phyloP scores from a whole-genome alignment of 768 basidiomycete species.

The Leccinum olivaceopallidum region DNA sequence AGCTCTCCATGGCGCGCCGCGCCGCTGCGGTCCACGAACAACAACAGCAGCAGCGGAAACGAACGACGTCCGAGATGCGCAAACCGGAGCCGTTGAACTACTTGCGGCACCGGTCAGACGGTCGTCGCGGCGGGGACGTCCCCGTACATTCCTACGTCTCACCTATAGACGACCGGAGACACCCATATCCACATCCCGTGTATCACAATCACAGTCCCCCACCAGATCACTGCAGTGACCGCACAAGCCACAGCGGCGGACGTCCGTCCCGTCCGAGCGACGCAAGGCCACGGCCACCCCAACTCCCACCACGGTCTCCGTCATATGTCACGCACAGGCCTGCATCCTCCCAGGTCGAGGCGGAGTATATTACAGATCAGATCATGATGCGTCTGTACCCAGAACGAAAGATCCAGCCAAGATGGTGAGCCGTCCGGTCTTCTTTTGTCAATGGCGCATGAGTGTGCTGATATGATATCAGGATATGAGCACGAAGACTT shows the following conservation, averaged over 20 bases:
- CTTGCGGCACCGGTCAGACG: background rate
- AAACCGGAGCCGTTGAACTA: conserved; percentile 20
- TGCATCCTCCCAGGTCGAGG: conserved; percentile 31
- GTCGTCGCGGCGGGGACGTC: conserved; percentile 18
- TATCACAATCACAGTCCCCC: conserved; percentile 5
- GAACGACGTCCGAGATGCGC: conserved; percentile 28
- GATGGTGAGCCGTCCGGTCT: conserved; percentile 26
- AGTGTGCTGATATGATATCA: background rate
- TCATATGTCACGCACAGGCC: conserved; percentile 17
- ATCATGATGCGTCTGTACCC: conserved; percentile 38
- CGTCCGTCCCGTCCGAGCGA: conserved; percentile 22
- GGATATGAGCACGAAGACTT: background rate
- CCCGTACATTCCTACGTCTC: conserved; percentile 1
- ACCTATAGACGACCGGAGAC: conserved; percentile 7
- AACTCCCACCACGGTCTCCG: conserved; percentile 13
- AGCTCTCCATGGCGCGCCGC: conserved; percentile 24
- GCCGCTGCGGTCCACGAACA: conserved; percentile 1
- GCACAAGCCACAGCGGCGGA: background rate
- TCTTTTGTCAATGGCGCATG: background rate
- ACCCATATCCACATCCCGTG: background rate
- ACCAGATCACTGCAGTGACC: background rate
- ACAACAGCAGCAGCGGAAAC: conserved; percentile 32
- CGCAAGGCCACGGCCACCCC: conserved; percentile 15
- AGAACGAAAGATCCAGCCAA: conserved; percentile 32
- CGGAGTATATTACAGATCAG: conserved; percentile 34